Evolutionary conservation across 305 asterid genomes (phyloP), one percentile per base, ranked within the genome.

Genomic region (Ruellia speciosa): DNA sequence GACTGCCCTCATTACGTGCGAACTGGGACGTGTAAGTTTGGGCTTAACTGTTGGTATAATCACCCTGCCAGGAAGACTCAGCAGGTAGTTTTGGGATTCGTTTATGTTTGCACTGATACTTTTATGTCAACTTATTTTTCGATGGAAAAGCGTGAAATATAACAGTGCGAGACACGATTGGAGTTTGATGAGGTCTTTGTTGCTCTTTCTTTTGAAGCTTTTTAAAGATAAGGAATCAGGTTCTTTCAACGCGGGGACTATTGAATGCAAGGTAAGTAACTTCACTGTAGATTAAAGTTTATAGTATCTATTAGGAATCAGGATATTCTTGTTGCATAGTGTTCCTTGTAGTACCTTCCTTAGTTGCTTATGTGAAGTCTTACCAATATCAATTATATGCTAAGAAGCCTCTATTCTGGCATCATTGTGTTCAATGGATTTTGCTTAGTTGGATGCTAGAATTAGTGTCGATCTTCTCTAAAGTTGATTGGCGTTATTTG

Each of bases 201-300:
- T 24, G 31, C 31, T 54, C 59, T 50, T 51, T 11, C 39, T 58
- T 6, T 56, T 56, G 59, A 50, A 75, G 77, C 63, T 34, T 57
- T 48, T 45, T 10, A 60, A 35, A 41, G 74, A 52, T 11, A 64
- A 18, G 52, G 62, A 16, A 47, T 33, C 28, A 33, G 71, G 50
- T 11, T 46, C 62, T 4, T 66, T 40, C 31, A 40, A 64, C 14
- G 14, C 9, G 13, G 45, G 49, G 28, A 35, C 41, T 18, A 55
- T 71, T 58, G 67, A 67, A 62, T 75, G 80, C 80, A 75, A 75
- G 80, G 74, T 75, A 47, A 49, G 24, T 56, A 19, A 12, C 47
- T 47, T 54, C 35, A 7, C 0, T 7, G 39, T 6, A 43, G 28
- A 16, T 13, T 24, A 24, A 2, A 24, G 31, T 24, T 24, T n/a